phyloP scores from a whole-genome alignment of 116 monocot genomes.

The Dioscorea cayenensis region DNA sequence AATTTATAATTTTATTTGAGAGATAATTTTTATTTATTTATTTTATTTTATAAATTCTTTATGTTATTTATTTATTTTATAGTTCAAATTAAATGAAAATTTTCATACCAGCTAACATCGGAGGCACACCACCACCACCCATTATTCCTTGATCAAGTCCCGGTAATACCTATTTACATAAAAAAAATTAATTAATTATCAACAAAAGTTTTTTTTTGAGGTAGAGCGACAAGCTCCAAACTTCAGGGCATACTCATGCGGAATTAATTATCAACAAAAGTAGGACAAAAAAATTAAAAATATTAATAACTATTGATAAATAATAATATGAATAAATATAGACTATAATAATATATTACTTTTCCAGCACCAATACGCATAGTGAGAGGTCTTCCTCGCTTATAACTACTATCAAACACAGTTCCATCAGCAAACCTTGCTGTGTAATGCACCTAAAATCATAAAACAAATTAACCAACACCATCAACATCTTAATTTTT shows the following conservation, averaged over 20 bases:
- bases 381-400: constrained; percentile 83
- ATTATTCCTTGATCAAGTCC: constrained; percentile 89
- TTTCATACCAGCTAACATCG: constrained; percentile 73
- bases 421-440: constrained; percentile 91
- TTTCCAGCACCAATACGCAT: constrained; percentile 83
- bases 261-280: no score
- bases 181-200: no score
- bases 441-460: constrained; percentile 77
- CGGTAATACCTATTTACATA: constrained; percentile 48
- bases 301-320: not conserved
- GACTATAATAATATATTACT: constrained; percentile 20
- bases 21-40: no score
- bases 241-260: no score
- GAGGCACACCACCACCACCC: constrained; percentile 85
- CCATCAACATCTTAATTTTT: not conserved
- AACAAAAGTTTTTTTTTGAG: no score
- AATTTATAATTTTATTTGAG: no score
- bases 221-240: no score
- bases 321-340: no score
- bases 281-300: no score
- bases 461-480: not conserved
- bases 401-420: constrained; percentile 91
- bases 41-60: no score
- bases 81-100: not conserved
- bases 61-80: no score